Conservation (phyloP, 176 grass and related monocot species). For the Pontederia paniculata region DNA sequence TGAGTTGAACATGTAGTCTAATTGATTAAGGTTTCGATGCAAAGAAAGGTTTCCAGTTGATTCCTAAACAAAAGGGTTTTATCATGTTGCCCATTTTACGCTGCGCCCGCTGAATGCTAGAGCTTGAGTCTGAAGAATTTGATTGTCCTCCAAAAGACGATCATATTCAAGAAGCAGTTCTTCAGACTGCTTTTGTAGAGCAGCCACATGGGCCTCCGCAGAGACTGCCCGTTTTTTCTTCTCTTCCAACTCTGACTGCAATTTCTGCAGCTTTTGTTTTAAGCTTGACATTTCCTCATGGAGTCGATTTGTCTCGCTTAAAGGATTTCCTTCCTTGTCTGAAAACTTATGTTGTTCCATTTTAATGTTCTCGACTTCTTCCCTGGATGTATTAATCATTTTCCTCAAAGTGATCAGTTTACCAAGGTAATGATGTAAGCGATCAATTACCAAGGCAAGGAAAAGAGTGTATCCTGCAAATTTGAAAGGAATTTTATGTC, state of each 20-base stretch:
- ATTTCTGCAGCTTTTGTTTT: conserved; percentile 44
- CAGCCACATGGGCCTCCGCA: conserved; percentile 47
- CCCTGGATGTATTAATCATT: conserved; percentile 31
- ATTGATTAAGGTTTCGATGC: too few relatives aligned
- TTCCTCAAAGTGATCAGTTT: conserved; percentile 54
- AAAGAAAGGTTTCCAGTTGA: too few relatives aligned
- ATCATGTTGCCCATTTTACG: too few relatives aligned
- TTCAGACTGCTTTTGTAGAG: conserved; percentile 59
- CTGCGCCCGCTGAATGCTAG: conserved; percentile 29
- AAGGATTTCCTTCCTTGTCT: conserved; percentile 48
- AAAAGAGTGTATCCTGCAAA: conserved; percentile 56
- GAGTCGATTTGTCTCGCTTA: conserved; percentile 45
- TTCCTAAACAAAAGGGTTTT: too few relatives aligned
- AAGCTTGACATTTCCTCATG: conserved; percentile 33
- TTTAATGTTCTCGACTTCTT: conserved; percentile 63
- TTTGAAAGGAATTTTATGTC: background rate
- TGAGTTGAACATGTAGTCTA: too few relatives aligned
- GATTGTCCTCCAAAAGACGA: conserved; percentile 75
- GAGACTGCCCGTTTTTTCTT: conserved; percentile 31
- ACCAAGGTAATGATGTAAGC: conserved; percentile 57
- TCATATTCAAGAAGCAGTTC: conserved; percentile 84
- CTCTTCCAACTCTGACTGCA: conserved; percentile 39
- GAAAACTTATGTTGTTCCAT: conserved; percentile 38
- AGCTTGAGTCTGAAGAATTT: conserved; percentile 55
- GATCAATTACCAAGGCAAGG: conserved; percentile 62